Evolutionary conservation across 2,329 filamentous ascomycete species (phyloP).

Genomic region (Bipolaris cookei): DNA sequence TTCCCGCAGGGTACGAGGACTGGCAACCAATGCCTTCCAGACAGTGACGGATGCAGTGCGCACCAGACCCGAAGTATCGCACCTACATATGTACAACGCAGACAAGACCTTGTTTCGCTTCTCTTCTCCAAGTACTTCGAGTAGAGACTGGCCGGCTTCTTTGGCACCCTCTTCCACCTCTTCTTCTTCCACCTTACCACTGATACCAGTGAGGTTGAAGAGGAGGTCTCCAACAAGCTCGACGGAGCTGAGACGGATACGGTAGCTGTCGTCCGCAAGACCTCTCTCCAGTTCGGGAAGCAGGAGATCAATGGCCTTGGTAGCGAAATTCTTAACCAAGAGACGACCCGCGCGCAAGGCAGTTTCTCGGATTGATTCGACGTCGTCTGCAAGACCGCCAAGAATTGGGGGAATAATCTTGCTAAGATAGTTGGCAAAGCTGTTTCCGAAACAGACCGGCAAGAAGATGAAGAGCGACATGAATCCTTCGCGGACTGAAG

Average conservation of each 20-base stretch:
- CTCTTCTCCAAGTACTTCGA: conserved; percentile 93
- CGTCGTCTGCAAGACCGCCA: conserved; percentile 89
- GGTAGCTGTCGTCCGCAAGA: conserved; percentile 95
- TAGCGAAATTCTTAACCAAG: conserved; percentile 97
- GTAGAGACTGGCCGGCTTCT: conserved; percentile 89
- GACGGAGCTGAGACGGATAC: conserved; percentile 96
- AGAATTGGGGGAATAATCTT: conserved; percentile 96
- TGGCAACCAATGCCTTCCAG: conserved; percentile 96
- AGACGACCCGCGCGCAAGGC: conserved; percentile 90
- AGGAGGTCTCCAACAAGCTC: conserved; percentile 95
- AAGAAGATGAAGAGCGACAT: conserved; percentile 99
- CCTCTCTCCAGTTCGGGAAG: conserved; percentile 94
- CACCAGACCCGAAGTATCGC: conserved; percentile 91
- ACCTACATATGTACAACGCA: conserved; percentile 96
- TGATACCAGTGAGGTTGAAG: conserved; percentile 97
- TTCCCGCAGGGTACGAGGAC: conserved; percentile 90
- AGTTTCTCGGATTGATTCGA: conserved; percentile 97
- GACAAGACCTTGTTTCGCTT: conserved; percentile 97
- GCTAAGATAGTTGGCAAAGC: conserved; percentile 93
- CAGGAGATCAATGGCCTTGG: conserved; percentile 89
- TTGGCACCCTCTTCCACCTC: conserved; percentile 80
- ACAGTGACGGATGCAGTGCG: conserved; percentile 88
- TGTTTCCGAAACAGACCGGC: conserved; percentile 98
- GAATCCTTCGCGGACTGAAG: conserved; percentile 93
- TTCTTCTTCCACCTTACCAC: conserved; percentile 74